Base-by-base conservation (phyloP, 2,329 filamentous ascomycete genomes). In the Fusarium marasasianum region DNA sequence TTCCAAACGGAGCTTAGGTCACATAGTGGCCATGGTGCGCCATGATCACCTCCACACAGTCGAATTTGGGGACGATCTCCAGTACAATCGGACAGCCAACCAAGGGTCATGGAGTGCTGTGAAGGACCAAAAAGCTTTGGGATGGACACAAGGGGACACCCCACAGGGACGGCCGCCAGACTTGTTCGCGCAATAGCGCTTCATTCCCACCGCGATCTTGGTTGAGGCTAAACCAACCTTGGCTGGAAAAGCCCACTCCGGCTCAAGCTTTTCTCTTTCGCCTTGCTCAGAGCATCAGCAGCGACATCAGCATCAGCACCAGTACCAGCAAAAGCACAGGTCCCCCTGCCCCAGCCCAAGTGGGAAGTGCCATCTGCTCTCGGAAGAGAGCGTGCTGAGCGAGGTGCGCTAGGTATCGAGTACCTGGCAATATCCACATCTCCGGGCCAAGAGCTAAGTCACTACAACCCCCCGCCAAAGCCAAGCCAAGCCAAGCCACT, bases 161-260 rank as follows among this genome's bases (percentile, higher is more conserved):
- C 74, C 71, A 67, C 65, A 71, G 37, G 67, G 71, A 75, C 74
- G 77, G 76, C 68, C 76, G 66, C 77, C 77, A 79, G 76, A 78
- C 77, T 77, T 72, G 73, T 78, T 78, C 73, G 71, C 65, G 77
- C 73, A 70, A 78, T 75, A 70, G 76, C 51, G 67, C 75, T 76
- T 68, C 77, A 79, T 78, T 79, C 75, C 73, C 77, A 78, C 66
- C 70, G 66, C 68, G 77, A 77, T 76, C 69, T 69, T 63, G 69
- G 62, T 66, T 56, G 51, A 67, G 63, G 73, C 77, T 79, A 79
- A 72, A 64, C 76, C 69, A 54, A 59, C 71, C 65, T 64, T 72
- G 72, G 72, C 69, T 68, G 70, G 67, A 63, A 71, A 58, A 59
- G 44, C 60, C 72, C 71, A 69, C 64, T 70, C 73, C 62, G 72